Base-by-base conservation (phyloP, 768 basidiomycete species). In the Macrolepiota fuliginosa region DNA sequence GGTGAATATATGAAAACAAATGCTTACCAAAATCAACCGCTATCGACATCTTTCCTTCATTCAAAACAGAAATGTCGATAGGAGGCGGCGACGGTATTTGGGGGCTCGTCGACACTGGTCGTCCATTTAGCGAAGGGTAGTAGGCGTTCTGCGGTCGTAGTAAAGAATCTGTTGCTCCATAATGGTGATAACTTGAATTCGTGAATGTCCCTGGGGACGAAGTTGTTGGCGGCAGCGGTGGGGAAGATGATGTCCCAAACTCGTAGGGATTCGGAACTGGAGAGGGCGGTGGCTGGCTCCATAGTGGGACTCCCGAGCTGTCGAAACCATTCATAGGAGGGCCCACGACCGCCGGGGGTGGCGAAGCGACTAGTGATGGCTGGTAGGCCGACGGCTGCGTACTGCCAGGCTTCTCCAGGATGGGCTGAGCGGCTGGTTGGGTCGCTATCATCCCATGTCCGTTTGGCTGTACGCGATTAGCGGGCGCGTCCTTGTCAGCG, bases 21-120 rank as follows among this genome's bases (percentile, higher is more conserved):
- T n/a, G 73, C 81, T 62, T 65, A 89, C 90, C 91, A 67, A 92
- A 92, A 73, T 93, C 91, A 63, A 93, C 92, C 3, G 91, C 85
- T 19, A 93, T 79, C 11, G 90, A 91, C 76, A 93, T 79, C 70
- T 87, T 91, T n/a, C 90, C 88, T 70, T 92, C 90, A 66, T 91
- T 82, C 17, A 71, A 65, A 13, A 68, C 64, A 10, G 69, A 63
- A 29, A 69, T 70, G 51, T 58, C 54, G 51, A 57, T 37, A 19
- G 69, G 68, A 25, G 68, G 57, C n/a, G 70, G 64, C 24, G 68
- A 50, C 50, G 71, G 46, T 62, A 69, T 61, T 62, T 54, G 63
- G n/a, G 71, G 60, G 19, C 66, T 50, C 53, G 72, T 63, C 27
- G 73, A 65, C 56, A 70, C 56, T n/a, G 64, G 63, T 54, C 64